A percentile compares a stretch with the other conserved stretches of the same genome.
Evolutionary conservation across 805 yeast species (phyloP).

Genomic region (Brettanomyces custersianus): DNA sequence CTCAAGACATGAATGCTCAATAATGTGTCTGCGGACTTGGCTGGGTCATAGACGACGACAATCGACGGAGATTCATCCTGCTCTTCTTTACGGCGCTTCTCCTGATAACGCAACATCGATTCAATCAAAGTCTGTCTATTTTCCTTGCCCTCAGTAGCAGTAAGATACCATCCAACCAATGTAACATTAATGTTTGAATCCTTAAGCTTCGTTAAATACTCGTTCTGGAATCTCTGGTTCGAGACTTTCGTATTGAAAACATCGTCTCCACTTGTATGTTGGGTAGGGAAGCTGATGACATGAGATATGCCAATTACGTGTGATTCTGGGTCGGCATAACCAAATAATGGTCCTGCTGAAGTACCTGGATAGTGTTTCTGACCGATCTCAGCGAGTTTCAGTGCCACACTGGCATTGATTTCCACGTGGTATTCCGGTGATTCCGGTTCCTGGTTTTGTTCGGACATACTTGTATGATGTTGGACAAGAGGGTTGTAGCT

Average conservation of each 20-base stretch:
- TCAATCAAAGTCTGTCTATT: conserved; percentile 61
- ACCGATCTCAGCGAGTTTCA: conserved; percentile 59
- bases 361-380: conserved; percentile 53
- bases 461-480: conserved; percentile 2
- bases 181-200: conserved; percentile 59
- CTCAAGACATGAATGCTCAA: conserved; percentile 62
- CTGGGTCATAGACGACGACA: conserved; percentile 55
- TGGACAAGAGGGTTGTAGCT: too few relatives aligned
- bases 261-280: conserved; percentile 33
- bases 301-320: conserved; percentile 46
- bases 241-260: conserved; percentile 42
- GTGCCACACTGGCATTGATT: conserved; percentile 43
- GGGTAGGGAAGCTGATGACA: conserved; percentile 14
- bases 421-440: too few relatives aligned
- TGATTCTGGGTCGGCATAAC: conserved; percentile 43
- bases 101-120: conserved; percentile 55
- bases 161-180: conserved; percentile 75
- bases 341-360: conserved; percentile 65
- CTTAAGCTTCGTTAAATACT: conserved; percentile 51
- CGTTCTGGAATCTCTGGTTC: conserved; percentile 61
- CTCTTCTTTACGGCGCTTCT: conserved; percentile 17
- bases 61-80: conserved; percentile 35
- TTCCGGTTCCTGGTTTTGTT: too few relatives aligned
- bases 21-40: conserved; percentile 53
- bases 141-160: conserved; percentile 60